Evolutionary conservation across 768 basidiomycete genomes (phyloP), one percentile per base, ranked within the genome.

Genomic region (Stropharia rugosoannulata): DNA sequence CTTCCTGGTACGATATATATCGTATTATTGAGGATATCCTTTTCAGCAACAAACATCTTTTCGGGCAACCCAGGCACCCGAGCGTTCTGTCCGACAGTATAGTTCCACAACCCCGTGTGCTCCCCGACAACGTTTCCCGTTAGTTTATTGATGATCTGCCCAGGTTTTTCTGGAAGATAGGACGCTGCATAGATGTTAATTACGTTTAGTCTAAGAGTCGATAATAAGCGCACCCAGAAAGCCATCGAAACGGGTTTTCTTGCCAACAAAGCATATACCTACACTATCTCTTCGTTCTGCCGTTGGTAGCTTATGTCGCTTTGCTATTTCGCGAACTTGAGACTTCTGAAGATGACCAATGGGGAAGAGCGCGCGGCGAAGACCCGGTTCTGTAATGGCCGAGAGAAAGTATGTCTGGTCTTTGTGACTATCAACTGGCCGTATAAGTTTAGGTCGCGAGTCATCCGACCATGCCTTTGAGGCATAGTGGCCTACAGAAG

Each of bases 341-440:
- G 76, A 59, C 70, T 98, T 98, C 5, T 71, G 78, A 8, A 89
- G 64, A 11, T 73, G 65, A 3, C 82, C 87, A 5, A 98, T 73
- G 0, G 95, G 95, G 58, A 97, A 95, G 2, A 95, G 66, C 0
- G 93, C 82, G n/a, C 81, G 78, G 4, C 75, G 68, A 12, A 95
- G 79, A 51, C 85, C 78, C 0, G 61, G 53, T 68, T 93, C 89
- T 0, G 86, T 72, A 41, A 95, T 84, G 1, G 89, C 85, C 2
- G 93, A 87, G 3, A 96, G 78, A 67, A 93, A 98, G 63, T 95
- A 97, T 0, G 93, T 87, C 70, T 98, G 95, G 70, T 98, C 95
- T 69, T 98, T 98, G 2, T 66, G 68, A 48, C 60, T 59, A 65
- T 96, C 93, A 43, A 57, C 45, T 18, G 80, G 73, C 44, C 81